A percentile compares a stretch with the other conserved stretches of the same genome.
phyloP scores from a whole-genome alignment of 2,329 filamentous ascomycete species.

The Teratosphaeria gauchensis region DNA sequence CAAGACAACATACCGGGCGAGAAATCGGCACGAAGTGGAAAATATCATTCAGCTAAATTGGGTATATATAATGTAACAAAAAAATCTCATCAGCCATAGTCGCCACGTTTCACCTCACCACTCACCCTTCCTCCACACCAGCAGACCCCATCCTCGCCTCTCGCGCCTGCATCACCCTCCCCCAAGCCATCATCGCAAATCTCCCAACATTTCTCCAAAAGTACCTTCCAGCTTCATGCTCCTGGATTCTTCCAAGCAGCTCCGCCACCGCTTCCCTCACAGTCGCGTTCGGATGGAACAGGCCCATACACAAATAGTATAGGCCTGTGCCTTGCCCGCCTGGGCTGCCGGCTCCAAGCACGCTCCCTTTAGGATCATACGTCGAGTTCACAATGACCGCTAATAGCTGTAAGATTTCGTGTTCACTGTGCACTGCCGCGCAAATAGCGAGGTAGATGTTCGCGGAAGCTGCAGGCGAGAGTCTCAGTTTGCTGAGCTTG shows the following conservation, averaged over 20 bases:
- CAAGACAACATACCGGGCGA: too few relatives aligned
- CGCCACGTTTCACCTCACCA: neutral
- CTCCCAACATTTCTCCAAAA: slow-evolving; percentile 82
- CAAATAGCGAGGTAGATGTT: slow-evolving; percentile 77
- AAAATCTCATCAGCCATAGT: neutral
- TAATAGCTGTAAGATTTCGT: slow-evolving; percentile 60
- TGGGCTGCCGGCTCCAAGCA: slow-evolving; percentile 5
- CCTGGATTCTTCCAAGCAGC: slow-evolving; percentile 69
- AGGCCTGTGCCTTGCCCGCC: slow-evolving; percentile 44
- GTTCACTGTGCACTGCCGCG: slow-evolving; percentile 55
- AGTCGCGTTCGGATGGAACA: slow-evolving; percentile 80
- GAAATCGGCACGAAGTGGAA: too few relatives aligned
- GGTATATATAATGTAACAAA: neutral
- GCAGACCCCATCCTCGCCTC: neutral
- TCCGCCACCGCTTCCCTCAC: slow-evolving; percentile 70
- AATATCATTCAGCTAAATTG: neutral
- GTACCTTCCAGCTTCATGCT: slow-evolving; percentile 83
- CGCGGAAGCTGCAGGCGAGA: slow-evolving; percentile 64
- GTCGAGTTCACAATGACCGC: slow-evolving; percentile 23
- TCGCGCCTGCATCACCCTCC: slow-evolving; percentile 51
- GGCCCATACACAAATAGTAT: slow-evolving; percentile 80
- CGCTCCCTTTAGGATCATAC: slow-evolving; percentile 11
- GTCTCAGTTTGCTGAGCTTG: slow-evolving; percentile 70
- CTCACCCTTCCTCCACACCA: neutral
- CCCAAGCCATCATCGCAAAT: slow-evolving; percentile 80